Evolutionary conservation across 148 eudicot species (phyloP), one percentile per base, ranked within the genome.

Genomic region (Silene conica): DNA sequence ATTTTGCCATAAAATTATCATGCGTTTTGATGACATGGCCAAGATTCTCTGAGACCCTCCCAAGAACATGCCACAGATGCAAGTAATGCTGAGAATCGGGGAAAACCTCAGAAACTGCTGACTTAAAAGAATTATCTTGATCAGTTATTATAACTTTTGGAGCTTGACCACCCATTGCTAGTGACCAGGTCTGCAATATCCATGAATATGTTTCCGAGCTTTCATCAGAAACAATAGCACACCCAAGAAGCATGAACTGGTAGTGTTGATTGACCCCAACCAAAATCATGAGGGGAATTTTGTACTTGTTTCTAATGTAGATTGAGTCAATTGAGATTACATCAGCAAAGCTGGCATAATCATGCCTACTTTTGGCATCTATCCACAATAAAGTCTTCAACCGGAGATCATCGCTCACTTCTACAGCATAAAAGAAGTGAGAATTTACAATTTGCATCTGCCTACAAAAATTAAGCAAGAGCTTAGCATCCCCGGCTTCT

Each of bases 281-380:
- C 69, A 95, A 87, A 78, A 92, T 88, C 63, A 83, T 85, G 62
- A 95, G 89, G 73, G 98, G 96, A 84, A 89, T 89, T 84, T 89
- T 92, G 82, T 90, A 90, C 80, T 90, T 95, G 89, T 90, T 95
- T 82, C 90, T 86, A 38, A 95, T 73, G 76, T 92, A 95, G 41
- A 86, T 76, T 15, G 89, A 88, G 79, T 95, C 98, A 59, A 95
- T 87, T 38, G 93, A 92, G 12, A 95, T 90, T 46, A 87, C 96
- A 70, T 95, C 97, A 69, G 76, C 76, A 72, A 95, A 95, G 79
- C 81, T 80, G 43, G 71, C 57, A 74, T 90, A 95, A 83, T 95
- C 98, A 75, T 95, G 87, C 86, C 98, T 90, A 77, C 93, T 82
- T 88, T 95, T 95, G 72, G 98, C 96, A 83, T 95, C 98, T 75